phyloP scores from a whole-genome alignment of 352 stramenopile species.

The Pythium periplocum region DNA sequence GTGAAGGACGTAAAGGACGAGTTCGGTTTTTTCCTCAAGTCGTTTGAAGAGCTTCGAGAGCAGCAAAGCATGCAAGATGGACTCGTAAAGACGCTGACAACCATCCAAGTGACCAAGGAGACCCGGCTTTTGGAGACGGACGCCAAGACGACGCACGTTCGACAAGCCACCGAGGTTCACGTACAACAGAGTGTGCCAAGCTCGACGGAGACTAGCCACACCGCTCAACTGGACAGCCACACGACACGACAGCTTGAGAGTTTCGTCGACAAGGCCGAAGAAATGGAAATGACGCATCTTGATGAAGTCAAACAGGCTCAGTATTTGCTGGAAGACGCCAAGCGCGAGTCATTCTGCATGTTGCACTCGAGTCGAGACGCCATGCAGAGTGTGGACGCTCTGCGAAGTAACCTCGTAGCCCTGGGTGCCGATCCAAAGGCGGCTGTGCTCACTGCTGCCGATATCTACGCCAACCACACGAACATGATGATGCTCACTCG shows the following conservation, averaged over 20 bases:
- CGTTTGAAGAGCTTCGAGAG: constrained; percentile 54
- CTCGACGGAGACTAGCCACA: too few relatives aligned
- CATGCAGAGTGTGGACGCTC: constrained; percentile 59
- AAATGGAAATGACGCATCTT: constrained; percentile 64
- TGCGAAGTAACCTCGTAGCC: constrained; percentile 57
- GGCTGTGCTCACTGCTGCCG: constrained; percentile 67
- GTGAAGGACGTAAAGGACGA: constrained; percentile 39
- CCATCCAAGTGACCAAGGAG: constrained; percentile 24
- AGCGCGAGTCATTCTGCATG: constrained; percentile 57
- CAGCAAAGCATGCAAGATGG: constrained; percentile 49
- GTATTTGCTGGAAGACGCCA: constrained; percentile 57
- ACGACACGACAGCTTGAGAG: constrained; percentile 51
- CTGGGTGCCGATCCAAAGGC: constrained; percentile 57
- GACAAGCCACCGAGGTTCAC: too few relatives aligned
- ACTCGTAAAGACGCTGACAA: constrained; percentile 39
- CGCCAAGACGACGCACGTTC: not conserved
- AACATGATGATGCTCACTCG: constrained; percentile 74
- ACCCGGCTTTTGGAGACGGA: constrained; percentile 24
- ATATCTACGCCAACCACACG: constrained; percentile 73
- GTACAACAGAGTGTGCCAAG: too few relatives aligned
- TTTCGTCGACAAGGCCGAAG: constrained; percentile 59
- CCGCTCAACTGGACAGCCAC: not conserved
- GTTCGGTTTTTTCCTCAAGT: constrained; percentile 61
- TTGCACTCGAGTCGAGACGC: constrained; percentile 50
- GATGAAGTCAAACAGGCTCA: constrained; percentile 70